Conservation (phyloP, 2,329 filamentous ascomycete genomes). For the Claviceps africana region DNA sequence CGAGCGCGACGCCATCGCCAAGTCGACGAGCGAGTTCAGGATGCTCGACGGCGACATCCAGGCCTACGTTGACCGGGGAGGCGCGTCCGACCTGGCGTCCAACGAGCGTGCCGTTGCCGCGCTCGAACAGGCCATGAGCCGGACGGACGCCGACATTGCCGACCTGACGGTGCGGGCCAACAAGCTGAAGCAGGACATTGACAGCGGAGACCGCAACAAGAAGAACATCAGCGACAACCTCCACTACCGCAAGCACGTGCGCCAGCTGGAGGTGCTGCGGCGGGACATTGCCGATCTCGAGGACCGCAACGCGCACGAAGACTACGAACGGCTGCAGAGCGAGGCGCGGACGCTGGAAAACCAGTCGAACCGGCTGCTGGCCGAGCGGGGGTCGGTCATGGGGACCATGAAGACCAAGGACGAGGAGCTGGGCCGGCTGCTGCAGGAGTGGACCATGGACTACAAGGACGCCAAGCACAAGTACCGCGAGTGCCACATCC, state of each 20-base stretch:
- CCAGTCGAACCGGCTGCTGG: conserved; percentile 53
- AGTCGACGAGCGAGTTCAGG: conserved; percentile 64
- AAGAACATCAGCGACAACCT: conserved; percentile 83
- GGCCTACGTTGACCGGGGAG: conserved; percentile 63
- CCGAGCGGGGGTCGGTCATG: conserved; percentile 59
- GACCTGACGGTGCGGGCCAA: conserved; percentile 59
- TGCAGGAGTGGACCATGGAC: conserved; percentile 69
- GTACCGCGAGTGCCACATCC: conserved; percentile 80
- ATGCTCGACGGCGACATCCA: conserved; percentile 65
- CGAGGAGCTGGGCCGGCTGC: conserved; percentile 56
- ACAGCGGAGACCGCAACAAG: conserved; percentile 69
- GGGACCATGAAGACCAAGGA: conserved; percentile 77
- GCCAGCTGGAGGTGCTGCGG: conserved; percentile 52
- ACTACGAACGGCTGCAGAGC: conserved; percentile 58
- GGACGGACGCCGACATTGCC: conserved; percentile 52
- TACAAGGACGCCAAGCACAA: conserved; percentile 70
- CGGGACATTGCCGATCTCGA: conserved; percentile 62
- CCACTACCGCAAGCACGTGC: conserved; percentile 62
- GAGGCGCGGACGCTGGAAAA: conserved; percentile 57
- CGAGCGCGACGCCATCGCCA: conserved; percentile 56
- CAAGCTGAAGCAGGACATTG: conserved; percentile 60
- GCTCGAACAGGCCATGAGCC: conserved; percentile 51
- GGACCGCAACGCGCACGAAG: conserved; percentile 65
- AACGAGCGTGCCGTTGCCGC: conserved; percentile 55
- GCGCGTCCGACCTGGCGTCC: conserved; percentile 53